phyloP scores from a whole-genome alignment of 495 filamentous ascomycete genomes.

The Neurospora tetraspora region DNA sequence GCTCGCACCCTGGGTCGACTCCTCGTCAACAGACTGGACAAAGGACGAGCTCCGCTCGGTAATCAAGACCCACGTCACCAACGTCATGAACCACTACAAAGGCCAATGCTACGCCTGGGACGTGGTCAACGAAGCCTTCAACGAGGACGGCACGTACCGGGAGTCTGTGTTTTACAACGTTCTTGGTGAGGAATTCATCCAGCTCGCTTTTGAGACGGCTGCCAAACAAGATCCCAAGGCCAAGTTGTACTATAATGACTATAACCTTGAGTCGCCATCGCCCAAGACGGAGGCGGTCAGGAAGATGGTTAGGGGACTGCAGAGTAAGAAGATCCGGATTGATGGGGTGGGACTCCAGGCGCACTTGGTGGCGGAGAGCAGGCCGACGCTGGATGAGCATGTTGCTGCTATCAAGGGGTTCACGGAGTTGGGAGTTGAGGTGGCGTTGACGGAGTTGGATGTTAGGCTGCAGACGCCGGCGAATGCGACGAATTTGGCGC shows the following conservation, averaged over 20 bases:
- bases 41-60: conserved; percentile 35
- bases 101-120: conserved; percentile 47
- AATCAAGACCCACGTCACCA: conserved; percentile 40
- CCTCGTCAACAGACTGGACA: conserved; percentile 24
- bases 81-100: conserved; percentile 42
- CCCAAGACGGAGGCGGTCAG: conserved; percentile 5
- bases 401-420: conserved; percentile 35
- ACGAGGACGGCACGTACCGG: conserved; percentile 52
- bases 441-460: conserved; percentile 49
- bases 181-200: conserved; percentile 43
- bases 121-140: conserved; percentile 58
- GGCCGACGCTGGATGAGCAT: conserved; percentile 31
- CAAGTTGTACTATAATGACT: conserved; percentile 60
- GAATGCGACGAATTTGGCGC: conserved; percentile 32
- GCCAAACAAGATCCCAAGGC: conserved; percentile 42
- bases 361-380: conserved; percentile 43
- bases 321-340: conserved; percentile 36
- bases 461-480: conserved; percentile 40
- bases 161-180: conserved; percentile 42
- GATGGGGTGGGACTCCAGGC: conserved; percentile 41
- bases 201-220: conserved; percentile 42
- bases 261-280: conserved; percentile 50
- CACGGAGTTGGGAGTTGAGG: conserved; percentile 38
- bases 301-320: conserved; percentile 26
- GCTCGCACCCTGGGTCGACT: conserved; percentile 42